Evolutionary conservation across 176 grass and related monocot species (phyloP).

Genomic region (Triticum turgidum): DNA sequence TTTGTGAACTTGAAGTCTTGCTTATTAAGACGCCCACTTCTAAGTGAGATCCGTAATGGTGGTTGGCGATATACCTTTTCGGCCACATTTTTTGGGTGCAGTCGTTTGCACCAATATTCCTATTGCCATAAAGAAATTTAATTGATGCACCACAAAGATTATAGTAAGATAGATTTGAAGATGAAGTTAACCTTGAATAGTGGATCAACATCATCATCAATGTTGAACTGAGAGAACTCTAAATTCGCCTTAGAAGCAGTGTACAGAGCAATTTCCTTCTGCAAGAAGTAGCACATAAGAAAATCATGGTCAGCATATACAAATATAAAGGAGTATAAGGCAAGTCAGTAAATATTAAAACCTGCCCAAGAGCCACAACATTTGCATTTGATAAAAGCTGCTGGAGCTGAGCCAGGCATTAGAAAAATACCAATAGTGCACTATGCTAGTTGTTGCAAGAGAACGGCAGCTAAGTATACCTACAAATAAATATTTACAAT

Average conservation of each 20-base stretch:
- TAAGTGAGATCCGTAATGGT: constrained; percentile 75
- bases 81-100: constrained; percentile 93
- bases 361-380: neutral
- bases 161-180: neutral
- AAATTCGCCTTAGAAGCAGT: constrained; percentile 93
- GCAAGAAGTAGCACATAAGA: constrained; percentile 32
- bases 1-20: constrained; percentile 91
- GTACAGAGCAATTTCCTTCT: constrained; percentile 99
- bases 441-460: constrained; percentile 12
- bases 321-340: constrained; percentile 6
- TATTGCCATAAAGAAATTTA: constrained; percentile 33
- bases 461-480: constrained; percentile 8
- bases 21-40: constrained; percentile 79
- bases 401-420: constrained; percentile 9
- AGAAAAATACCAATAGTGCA: neutral
- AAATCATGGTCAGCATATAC: constrained; percentile 36
- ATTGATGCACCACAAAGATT: constrained; percentile 12
- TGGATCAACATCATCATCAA: constrained; percentile 95
- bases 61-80: constrained; percentile 94
- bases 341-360: constrained; percentile 8
- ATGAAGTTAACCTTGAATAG: constrained; percentile 82
- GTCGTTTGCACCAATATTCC: constrained; percentile 99
- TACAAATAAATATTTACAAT: constrained; percentile 14
- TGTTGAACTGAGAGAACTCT: constrained; percentile 98
- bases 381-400: constrained; percentile 4